Base-by-base conservation (phyloP, 148 eudicot species). In the Diospyros kaki region DNA sequence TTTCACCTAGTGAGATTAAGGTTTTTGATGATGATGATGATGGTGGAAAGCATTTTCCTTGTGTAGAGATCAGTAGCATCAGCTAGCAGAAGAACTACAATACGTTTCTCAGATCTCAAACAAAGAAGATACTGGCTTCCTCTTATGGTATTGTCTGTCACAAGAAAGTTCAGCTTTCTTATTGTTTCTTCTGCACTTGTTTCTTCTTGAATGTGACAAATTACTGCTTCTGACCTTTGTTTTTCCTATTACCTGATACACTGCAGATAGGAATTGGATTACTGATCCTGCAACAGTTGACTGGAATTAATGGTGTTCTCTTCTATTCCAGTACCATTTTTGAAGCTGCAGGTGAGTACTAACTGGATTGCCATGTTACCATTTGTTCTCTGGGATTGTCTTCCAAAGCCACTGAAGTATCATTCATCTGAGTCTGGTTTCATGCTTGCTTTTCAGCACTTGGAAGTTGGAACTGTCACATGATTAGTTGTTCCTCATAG, bases 91-190 rank as follows among this genome's bases (percentile, higher is more conserved):
- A 90, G 93, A 82, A 71, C 82, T 73, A 80, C 93, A 64, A 86
- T 94, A 59, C 90, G 92, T 71, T 87, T 92, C 71, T 87, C 86
- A 60, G 96, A 94, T 53, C 87, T 94, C 72, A 89, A 86, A 73
- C 91, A 78, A 74, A 85, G 90, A 79, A 92, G 95, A 92, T 94
- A 92, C 73, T 92, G 98, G 98, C 83, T 90, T 71, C 98, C 98
- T 38, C 84, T 94, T 69, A 92, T 90, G 98, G 98, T 94, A 83
- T 70, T 72, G 45, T 59, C 77, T 2, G 56, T 46, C 39, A 66
- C 54, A 52, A 52, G n/a, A 45, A 8, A 45, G 67, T 69, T 70
- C 5, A 48, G 14, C 54, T 74, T n/a, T 72, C 44, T 75, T 54
- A n/a, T 8, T 48, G 0, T 48, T 11, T 2, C 10, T 64, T 12